Evolutionary conservation across 164 flowering plant genomes (phyloP).

Genomic region (Nymphaea thermarum): DNA sequence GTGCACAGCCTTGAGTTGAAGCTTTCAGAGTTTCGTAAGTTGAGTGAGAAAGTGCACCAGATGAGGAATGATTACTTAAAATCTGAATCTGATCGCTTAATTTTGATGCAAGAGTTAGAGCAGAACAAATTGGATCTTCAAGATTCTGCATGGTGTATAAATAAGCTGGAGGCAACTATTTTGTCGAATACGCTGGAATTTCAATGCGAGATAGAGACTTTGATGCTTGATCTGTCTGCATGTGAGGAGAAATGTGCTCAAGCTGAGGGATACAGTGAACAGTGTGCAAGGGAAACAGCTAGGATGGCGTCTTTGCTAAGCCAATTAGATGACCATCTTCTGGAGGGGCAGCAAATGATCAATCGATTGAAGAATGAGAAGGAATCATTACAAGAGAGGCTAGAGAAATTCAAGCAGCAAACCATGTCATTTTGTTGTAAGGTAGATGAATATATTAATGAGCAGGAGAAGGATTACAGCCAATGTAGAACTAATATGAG

Average conservation of each 20-base stretch:
- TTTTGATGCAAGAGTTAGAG: constrained; percentile 38
- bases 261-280: constrained; percentile 36
- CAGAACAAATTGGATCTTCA: constrained; percentile 39
- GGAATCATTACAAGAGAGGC: constrained; percentile 32
- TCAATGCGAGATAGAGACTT: constrained; percentile 78
- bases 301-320: constrained; percentile 25
- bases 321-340: constrained; percentile 23
- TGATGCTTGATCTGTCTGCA: constrained; percentile 53
- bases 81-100: constrained; percentile 30
- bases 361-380: constrained; percentile 40
- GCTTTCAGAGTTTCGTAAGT: constrained; percentile 28
- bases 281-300: constrained; percentile 33
- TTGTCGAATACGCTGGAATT: constrained; percentile 54
- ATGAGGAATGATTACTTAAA: constrained; percentile 37
- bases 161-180: constrained; percentile 49
- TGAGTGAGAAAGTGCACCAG: constrained; percentile 25
- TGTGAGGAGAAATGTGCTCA: constrained; percentile 44
- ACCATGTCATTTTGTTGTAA: constrained; percentile 16
- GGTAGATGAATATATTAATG: constrained; percentile 21
- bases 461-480: constrained; percentile 8
- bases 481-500: neutral
- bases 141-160: constrained; percentile 23
- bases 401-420: constrained; percentile 24
- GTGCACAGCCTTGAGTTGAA: constrained; percentile 43
- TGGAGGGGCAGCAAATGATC: constrained; percentile 27